phyloP scores from a whole-genome alignment of 192 early-diverging fungal genomes.

The Oehlia diaphana region DNA sequence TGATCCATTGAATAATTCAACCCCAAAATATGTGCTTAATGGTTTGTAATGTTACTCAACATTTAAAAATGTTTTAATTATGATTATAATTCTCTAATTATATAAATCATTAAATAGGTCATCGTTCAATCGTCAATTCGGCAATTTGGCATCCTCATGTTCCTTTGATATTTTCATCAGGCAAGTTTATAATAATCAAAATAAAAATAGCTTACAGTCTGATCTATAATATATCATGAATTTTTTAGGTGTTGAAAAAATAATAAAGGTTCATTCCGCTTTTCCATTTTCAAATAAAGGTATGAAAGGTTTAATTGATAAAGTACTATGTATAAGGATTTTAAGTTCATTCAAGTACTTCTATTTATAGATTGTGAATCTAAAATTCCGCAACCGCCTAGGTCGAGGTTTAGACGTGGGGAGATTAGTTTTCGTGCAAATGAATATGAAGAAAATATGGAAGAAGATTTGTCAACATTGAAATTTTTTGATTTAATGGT shows the following conservation, averaged over 20 bases:
- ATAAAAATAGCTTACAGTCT: background rate
- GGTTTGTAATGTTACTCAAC: background rate
- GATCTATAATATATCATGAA: background rate
- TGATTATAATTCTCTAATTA: background rate
- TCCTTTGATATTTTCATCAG: conserved; percentile 6
- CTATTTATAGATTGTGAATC: background rate
- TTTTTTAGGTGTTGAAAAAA: background rate
- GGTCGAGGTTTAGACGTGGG: background rate
- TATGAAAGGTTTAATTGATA: background rate
- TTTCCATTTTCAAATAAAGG: conserved; percentile 8
- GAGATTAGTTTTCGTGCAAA: background rate
- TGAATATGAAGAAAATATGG: background rate
- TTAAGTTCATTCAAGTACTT: background rate
- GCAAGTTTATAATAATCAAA: background rate
- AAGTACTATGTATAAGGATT: background rate
- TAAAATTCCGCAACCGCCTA: background rate
- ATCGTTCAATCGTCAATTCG: background rate
- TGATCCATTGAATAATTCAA: background rate
- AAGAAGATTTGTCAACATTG: background rate
- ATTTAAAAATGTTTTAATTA: background rate
- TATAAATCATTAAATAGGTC: background rate
- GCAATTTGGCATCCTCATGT: background rate
- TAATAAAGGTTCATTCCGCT: conserved; percentile 2
- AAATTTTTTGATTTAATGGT: background rate
- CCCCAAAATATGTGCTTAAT: background rate